These are phyloP conservation scores for Suhomyces panamericanus DNA, from an alignment of 1,139 yeast species.

Conservation along the genomic window DNA sequence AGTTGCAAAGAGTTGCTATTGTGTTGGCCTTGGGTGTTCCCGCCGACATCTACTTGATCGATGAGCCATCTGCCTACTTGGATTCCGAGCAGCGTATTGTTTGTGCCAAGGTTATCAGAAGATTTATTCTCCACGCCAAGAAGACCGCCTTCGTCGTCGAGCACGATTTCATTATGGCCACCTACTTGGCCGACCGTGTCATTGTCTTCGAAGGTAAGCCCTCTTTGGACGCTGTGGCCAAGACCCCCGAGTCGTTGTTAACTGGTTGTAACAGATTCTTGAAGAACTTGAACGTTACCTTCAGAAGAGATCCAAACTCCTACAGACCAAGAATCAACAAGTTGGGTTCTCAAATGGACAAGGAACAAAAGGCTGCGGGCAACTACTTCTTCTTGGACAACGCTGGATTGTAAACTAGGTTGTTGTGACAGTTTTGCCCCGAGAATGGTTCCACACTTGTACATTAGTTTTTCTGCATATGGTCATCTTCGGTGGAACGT, in stretches of 20 bases:
- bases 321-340: slow-evolving; percentile 98
- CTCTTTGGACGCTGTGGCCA: slow-evolving; percentile 78
- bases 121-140: slow-evolving; percentile 92
- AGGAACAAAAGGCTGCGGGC: slow-evolving; percentile 88
- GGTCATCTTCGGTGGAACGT: slow-evolving; percentile 13
- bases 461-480: slow-evolving; percentile 17
- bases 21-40: slow-evolving; percentile 90
- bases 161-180: slow-evolving; percentile 99
- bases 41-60: slow-evolving; percentile 94
- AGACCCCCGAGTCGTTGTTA: slow-evolving; percentile 84
- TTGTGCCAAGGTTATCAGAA: slow-evolving; percentile 96
- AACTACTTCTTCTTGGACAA: slow-evolving; percentile 94
- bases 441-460: slow-evolving; percentile 9
- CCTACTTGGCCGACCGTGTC: slow-evolving; percentile 96
- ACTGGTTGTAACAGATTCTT: slow-evolving; percentile 97
- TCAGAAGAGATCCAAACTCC: slow-evolving; percentile 98
- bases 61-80: slow-evolving; percentile 97
- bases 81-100: slow-evolving; percentile 99
- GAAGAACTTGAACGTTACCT: slow-evolving; percentile 95
- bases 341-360: slow-evolving; percentile 97
- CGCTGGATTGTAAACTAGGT: slow-evolving; percentile 39
- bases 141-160: slow-evolving; percentile 97
- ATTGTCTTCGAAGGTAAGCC: slow-evolving; percentile 97
- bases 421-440: slow-evolving; percentile 6
- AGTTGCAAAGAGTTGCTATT: slow-evolving; percentile 98